A percentile compares a stretch with the other conserved stretches of the same genome.
These are phyloP conservation scores for Onygena corvina DNA, from an alignment of 2,329 filamentous ascomycete species.

Conservation along the genomic window DNA sequence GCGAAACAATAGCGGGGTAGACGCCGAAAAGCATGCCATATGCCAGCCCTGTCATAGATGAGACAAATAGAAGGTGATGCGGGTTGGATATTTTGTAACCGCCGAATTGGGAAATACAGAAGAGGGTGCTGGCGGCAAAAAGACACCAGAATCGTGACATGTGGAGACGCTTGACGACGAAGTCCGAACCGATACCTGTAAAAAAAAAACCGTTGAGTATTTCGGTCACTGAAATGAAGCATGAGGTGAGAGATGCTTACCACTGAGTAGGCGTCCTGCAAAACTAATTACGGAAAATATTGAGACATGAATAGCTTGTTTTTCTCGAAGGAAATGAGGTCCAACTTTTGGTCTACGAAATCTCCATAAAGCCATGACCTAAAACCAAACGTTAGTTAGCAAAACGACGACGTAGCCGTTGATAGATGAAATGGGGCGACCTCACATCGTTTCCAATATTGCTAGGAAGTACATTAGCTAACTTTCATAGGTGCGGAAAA, in stretches of 20 bases:
- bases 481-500: conserved; percentile 21
- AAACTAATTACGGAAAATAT: conserved; percentile 87
- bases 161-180: conserved; percentile 67
- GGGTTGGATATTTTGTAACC: conserved; percentile 68
- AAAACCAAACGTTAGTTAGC: conserved; percentile 13
- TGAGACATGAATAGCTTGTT: conserved; percentile 84
- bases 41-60: conserved; percentile 69
- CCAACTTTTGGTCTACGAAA: conserved; percentile 64
- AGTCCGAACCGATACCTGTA: conserved; percentile 73
- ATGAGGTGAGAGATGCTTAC: conserved; percentile 34
- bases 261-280: conserved; percentile 63
- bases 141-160: conserved; percentile 87
- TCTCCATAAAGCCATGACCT: conserved; percentile 70
- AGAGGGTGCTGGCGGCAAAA: conserved; percentile 62
- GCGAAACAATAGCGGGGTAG: conserved; percentile 76
- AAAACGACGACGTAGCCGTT: neutral
- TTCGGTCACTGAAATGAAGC: neutral
- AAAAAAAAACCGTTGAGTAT: conserved; percentile 17
- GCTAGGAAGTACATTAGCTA: conserved; percentile 35
- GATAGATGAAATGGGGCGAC: neutral
- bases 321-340: conserved; percentile 62
- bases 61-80: conserved; percentile 63
- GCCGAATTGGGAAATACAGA: conserved; percentile 64
- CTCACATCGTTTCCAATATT: conserved; percentile 82
- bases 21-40: conserved; percentile 94